Conservation (phyloP, 176 grass and related monocot species). For the Rhynchospora breviuscula region DNA sequence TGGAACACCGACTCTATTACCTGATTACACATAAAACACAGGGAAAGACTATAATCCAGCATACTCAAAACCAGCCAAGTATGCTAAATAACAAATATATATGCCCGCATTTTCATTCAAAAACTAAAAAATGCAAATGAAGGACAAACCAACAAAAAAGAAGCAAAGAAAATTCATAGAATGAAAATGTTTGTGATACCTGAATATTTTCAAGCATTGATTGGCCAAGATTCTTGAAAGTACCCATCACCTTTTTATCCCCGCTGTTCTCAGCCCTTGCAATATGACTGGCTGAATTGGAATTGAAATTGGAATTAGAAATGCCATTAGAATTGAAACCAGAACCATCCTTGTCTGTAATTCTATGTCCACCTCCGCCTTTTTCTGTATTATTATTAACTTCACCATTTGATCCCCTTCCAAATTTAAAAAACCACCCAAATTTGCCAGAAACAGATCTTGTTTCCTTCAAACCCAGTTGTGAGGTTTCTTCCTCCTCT, state of each 20-base stretch:
- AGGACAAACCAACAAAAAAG: background rate
- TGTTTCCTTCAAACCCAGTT: slow-evolving; percentile 39
- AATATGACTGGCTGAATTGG: slow-evolving; percentile 21
- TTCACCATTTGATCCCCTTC: slow-evolving; percentile 46
- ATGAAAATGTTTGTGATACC: slow-evolving; percentile 31
- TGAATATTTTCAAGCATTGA: slow-evolving; percentile 97
- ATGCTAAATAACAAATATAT: background rate
- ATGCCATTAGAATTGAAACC: background rate
- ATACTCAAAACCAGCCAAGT: background rate
- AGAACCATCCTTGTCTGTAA: slow-evolving; percentile 17
- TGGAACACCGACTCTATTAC: slow-evolving; percentile 87
- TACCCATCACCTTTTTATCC: slow-evolving; percentile 75
- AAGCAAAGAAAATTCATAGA: background rate
- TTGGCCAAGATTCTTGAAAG: slow-evolving; percentile 69
- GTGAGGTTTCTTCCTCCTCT: slow-evolving; percentile 26
- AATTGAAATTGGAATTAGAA: slow-evolving; percentile 23
- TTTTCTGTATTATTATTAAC: slow-evolving; percentile 30
- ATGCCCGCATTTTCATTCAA: background rate
- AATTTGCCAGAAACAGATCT: slow-evolving; percentile 63
- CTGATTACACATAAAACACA: slow-evolving; percentile 19
- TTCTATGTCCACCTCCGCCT: slow-evolving; percentile 15
- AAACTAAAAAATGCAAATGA: background rate
- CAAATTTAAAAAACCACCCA: slow-evolving; percentile 65
- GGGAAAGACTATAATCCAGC: background rate
- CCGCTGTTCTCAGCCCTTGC: slow-evolving; percentile 39